Conservation (phyloP, 768 basidiomycete genomes). For the Pulveroboletus sp. region DNA sequence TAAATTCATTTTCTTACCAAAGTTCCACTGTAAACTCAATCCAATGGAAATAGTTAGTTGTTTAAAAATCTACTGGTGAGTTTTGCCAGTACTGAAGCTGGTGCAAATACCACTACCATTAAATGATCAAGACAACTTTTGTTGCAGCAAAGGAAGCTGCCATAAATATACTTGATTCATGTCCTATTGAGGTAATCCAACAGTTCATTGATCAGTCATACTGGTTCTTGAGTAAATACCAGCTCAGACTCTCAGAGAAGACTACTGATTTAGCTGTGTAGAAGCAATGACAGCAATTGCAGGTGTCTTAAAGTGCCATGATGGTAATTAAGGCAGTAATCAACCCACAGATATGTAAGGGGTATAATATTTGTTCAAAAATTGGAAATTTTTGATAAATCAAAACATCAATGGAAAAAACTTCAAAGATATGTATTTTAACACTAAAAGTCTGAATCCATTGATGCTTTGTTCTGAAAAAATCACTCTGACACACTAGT, state of each 20-base stretch:
- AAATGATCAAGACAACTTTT: conserved; percentile 32
- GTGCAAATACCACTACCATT: conserved; percentile 34
- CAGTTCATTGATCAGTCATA: conserved; percentile 36
- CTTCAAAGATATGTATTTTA: neutral
- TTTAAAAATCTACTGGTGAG: neutral
- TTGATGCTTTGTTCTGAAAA: too few relatives aligned
- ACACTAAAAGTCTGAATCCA: too few relatives aligned
- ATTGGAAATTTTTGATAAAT: neutral
- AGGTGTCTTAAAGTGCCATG: conserved; percentile 18
- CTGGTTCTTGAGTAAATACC: conserved; percentile 37
- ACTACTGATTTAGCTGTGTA: too few relatives aligned
- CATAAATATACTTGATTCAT: conserved; percentile 30
- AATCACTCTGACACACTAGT: too few relatives aligned
- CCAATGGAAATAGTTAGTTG: conserved; percentile 16
- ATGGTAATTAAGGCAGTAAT: conserved; percentile 1
- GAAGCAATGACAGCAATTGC: conserved; percentile 20
- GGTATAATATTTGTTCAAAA: neutral
- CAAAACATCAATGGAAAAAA: conserved; percentile 6
- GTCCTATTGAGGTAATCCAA: conserved; percentile 35
- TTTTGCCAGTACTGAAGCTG: neutral
- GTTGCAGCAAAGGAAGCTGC: conserved; percentile 28
- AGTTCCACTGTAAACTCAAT: conserved; percentile 37
- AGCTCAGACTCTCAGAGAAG: too few relatives aligned
- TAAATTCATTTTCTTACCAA: conserved; percentile 30
- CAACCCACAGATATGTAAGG: neutral